These are phyloP conservation scores for Clavispora vitiphila DNA, from an alignment of 805 yeast genomes.

Conservation along the genomic window DNA sequence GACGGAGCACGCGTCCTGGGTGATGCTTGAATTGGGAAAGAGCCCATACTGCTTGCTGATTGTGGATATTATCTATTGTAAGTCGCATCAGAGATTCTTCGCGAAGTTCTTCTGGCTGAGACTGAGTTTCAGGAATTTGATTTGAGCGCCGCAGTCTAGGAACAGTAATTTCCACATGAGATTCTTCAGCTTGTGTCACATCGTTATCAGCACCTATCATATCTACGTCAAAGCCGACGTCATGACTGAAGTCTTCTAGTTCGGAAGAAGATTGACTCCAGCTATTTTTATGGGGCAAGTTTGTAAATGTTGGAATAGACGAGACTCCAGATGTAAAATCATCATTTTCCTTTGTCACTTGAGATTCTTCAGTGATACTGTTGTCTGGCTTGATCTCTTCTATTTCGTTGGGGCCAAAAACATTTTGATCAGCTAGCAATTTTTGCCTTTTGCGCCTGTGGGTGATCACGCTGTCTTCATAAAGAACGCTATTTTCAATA, in stretches of 20 bases:
- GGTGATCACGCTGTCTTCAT: constrained; percentile 26
- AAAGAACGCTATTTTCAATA: constrained; percentile 13
- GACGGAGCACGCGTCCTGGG: constrained; percentile 40
- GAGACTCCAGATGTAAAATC: not conserved
- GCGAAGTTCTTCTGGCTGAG: constrained; percentile 3
- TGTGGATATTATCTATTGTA: constrained; percentile 9
- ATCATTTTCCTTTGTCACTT: not conserved
- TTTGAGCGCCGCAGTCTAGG: constrained; percentile 7
- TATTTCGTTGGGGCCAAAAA: not conserved
- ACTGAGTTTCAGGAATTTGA: not conserved
- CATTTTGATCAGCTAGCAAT: not conserved
- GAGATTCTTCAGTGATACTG: not conserved
- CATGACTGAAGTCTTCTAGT: constrained; percentile 18
- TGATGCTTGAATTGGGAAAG: constrained; percentile 44
- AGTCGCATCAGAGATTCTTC: constrained; percentile 9
- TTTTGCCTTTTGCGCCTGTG: constrained; percentile 10
- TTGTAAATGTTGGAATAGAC: too few species aligned
- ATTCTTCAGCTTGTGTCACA: not conserved
- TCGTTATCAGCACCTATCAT: not conserved
- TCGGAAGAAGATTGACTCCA: constrained; percentile 16
- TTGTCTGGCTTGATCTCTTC: not conserved
- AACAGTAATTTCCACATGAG: constrained; percentile 1
- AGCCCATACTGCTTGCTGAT: constrained; percentile 47
- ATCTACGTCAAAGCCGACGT: constrained; percentile 8
- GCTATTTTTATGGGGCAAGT: not conserved